Evolutionary conservation across 768 basidiomycete species (phyloP), one percentile per base, ranked within the genome.

Genomic region (Lenzites betulinus): DNA sequence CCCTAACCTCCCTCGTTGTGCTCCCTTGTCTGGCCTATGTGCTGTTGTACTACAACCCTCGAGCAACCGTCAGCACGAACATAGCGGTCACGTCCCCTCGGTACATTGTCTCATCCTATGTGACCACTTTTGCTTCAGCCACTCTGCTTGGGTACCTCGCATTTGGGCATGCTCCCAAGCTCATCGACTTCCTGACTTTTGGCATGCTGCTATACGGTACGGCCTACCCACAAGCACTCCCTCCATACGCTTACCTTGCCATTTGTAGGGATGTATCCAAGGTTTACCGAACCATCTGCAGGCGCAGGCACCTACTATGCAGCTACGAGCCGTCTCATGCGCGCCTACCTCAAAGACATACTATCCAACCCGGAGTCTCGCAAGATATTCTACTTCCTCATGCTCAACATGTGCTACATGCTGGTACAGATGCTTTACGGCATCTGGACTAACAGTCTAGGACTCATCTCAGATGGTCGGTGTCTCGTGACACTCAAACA

Each of bases 351-450:
- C 53, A 95, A 96, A 70, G 89, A 92, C 12, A 92, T 99, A 57
- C 80, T 98, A 38, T 87, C 89, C 20, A 96, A 96, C 66, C 85
- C 88, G 3, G 95, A 98, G 71, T 95, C 93, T 20, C 83, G 94
- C 67, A 92, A 91, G 74, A 98, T 99, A 59, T 98, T 95, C 74
- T 98, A 96, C 75, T 99, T 99, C 76, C 79, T 98, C 51, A 82
- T 95, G 74, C 79, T 99, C 49, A 99, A 99, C 74, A 78, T 98
- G 75, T 88, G 85, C 64, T 99, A 93, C 75, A 98, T 99, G 97
- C 80, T 91, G 42, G 87, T 99, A 12, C 97, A 99, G 75, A 93
- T 98, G 92, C 71, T 93, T 60, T 97, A 95, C 72, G 97, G 97
- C 9, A 87, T 98, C 26, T 95, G 95, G 90, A 99, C 97, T 43